Base-by-base conservation (phyloP, 306 rosid species). In the Cicer judaicum region DNA sequence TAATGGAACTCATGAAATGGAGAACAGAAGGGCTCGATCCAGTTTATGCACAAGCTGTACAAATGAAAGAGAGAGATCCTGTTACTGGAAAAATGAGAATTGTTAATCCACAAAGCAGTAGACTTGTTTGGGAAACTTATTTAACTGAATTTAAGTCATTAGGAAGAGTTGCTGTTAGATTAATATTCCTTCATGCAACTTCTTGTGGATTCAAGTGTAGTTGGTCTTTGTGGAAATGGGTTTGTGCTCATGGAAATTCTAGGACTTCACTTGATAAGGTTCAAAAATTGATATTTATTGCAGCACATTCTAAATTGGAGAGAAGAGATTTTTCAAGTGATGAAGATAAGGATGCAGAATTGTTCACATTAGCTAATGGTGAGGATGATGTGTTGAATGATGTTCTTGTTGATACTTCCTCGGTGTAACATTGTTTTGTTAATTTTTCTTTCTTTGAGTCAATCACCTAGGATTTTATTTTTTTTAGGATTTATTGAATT, bases 1-100 rank as follows among this genome's bases (percentile, higher is more conserved):
- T 88, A 10, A 88, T 88, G 93, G 93, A 88, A 67, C 85, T 88
- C 19, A 86, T 88, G 93, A 86, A 88, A 59, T 88, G 93, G 93
- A 84, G 93, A 54, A 86, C 93, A 12, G 89, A 86, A 86, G 93
- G 93, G 77, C 93, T 88, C 14, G 90, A 88, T 15, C 89, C 90
- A 0, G 86, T 86, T 1, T 88, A 88, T 39, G 93, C 93, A 0
- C 79, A 79, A 29, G 93, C 93, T 2, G 93, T 88, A 1, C 93
- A 88, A 80, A 86, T 88, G 88, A 88, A 74, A 75, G 87, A 86
- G 71, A 84, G 86, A 62, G 90, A 88, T 76, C 87, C 87, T 0
- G 13, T 86, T 12, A 77, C 85, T 0, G 92, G 92, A 11, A 88
- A 86, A 72, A 82, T 84, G 87, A 88, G 81, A 56, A 64, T 83